Evolutionary conservation across 164 flowering plant species (phyloP), one percentile per base, ranked within the genome.

Genomic region (Vitis amurensis): DNA sequence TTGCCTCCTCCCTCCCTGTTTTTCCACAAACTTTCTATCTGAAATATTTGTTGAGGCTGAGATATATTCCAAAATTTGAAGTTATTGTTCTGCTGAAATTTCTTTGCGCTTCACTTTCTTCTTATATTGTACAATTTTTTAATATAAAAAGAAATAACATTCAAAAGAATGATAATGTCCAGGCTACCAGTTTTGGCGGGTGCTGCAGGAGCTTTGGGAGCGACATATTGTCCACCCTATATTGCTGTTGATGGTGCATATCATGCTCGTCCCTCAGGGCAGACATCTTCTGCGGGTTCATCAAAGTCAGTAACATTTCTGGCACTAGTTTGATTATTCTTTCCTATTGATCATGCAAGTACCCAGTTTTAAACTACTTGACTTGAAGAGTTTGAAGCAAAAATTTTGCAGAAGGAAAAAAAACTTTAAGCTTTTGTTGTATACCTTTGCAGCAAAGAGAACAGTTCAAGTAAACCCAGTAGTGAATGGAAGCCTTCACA

Each of bases 171-270:
- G 16, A 50, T 55, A 2, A 48, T 55, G 14, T 76, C 30, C 77
- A 94, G 98, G 98, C 66, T 94, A 52, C 98, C 98, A 50, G 88
- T 94, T 52, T 74, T 94, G 79, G 87, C 98, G 12, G 93, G 97
- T 67, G 92, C 96, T 77, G 94, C 94, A 11, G 97, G 97, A 64
- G 91, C 91, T 68, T 71, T 93, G 61, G 97, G 98, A 47, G 86
- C 91, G 61, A 61, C 85, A 11, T 91, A 87, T 73, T 85, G 92
- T 72, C 49, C 92, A 9, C 97, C 97, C 50, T 93, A 95, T 73
- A 58, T 95, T 69, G 44, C 94, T 71, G 87, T 93, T 79, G 99
- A 93, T 81, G 92, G 94, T 70, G 65, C 88, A 60, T 90, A 86
- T 78, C 81, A 87, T 74, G 74, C 87, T 80, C 93, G 87, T 6